phyloP scores from a whole-genome alignment of 495 filamentous ascomycete genomes.

The Lophiotrema nucula region DNA sequence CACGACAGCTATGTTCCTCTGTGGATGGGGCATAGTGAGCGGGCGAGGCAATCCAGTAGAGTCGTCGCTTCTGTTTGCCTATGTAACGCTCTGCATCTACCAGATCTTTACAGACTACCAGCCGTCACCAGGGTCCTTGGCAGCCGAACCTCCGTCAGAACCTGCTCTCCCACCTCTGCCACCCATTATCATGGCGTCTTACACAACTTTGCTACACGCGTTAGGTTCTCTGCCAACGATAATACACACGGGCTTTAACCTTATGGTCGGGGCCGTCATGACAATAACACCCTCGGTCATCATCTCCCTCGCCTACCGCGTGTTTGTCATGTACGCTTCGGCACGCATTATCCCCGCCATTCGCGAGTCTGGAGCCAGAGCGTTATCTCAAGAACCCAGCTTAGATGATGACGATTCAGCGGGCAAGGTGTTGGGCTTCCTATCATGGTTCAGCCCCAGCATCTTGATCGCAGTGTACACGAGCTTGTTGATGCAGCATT shows the following conservation, averaged over 20 bases:
- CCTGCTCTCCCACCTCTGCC: slow-evolving; percentile 90
- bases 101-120: slow-evolving; percentile 99
- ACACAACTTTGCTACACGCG: slow-evolving; percentile 83
- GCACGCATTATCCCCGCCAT: slow-evolving; percentile 96
- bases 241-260: slow-evolving; percentile 79
- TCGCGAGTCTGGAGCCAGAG: slow-evolving; percentile 76
- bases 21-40: slow-evolving; percentile 90
- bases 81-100: slow-evolving; percentile 94
- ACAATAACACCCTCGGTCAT: slow-evolving; percentile 94
- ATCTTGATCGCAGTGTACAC: slow-evolving; percentile 95
- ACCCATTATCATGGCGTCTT: slow-evolving; percentile 98
- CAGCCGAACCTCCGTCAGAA: slow-evolving; percentile 54
- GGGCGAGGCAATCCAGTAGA: slow-evolving; percentile 95
- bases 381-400: slow-evolving; percentile 75
- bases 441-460: slow-evolving; percentile 88
- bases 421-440: slow-evolving; percentile 70
- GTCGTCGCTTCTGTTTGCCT: slow-evolving; percentile 92
- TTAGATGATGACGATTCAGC: slow-evolving; percentile 84
- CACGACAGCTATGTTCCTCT: slow-evolving; percentile 86
- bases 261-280: slow-evolving; percentile 82
- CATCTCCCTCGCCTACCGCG: slow-evolving; percentile 87
- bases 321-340: slow-evolving; percentile 89
- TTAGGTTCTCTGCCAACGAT: slow-evolving; percentile 78
- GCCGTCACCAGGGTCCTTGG: slow-evolving; percentile 59
- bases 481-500: slow-evolving; percentile 94